Base-by-base conservation (phyloP, 169 alveolate species). In the Plasmodium gallinaceum region DNA sequence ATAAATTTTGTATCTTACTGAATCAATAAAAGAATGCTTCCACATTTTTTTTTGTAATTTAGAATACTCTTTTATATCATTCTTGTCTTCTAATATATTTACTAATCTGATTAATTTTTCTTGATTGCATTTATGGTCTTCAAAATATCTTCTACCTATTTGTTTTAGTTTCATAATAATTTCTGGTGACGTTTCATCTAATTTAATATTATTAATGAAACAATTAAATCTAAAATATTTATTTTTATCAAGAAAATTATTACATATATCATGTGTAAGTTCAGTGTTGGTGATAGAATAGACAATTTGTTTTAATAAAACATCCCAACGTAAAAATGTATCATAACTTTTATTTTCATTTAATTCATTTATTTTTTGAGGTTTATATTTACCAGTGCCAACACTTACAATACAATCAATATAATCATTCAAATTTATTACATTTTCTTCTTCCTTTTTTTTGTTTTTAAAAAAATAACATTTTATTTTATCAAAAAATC, bases 361-460 rank as follows among this genome's bases (percentile, higher is more conserved):
- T 43, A 70, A 48, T 70, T 83, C 76, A 86, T 61, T 20, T 54
- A 70, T 85, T 37, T 54, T 61, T 72, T 91, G 73, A 5, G 88
- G 73, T 48, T 78, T 57, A 64, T 87, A 89, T 61, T 72, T 86
- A 3, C 98, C 97, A 16, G 95, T 96, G 9, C 98, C 97, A 12
- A 96, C 88, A 75, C 96, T 93, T 39, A 96, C 98, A 68, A 95
- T 74, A 4, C 90, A 74, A 65, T 95, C 97, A 32, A 94, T 87
- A 73, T 86, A 86, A 39, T 86, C 76, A 66, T 86, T 86, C 46
- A 86, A 39, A 52, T 86, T 72, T 14, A 71, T 71, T 42, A 80
- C 52, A 10, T 86, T 61, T 32, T 86, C 39, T 86, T 70, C 14
- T 71, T 48, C 68, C 1, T 58, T 54, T 86, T 70, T 58, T 26